These are phyloP conservation scores for Hibiscus syriacus DNA, from an alignment of 345 rosid genomes.

Conservation along the genomic window DNA sequence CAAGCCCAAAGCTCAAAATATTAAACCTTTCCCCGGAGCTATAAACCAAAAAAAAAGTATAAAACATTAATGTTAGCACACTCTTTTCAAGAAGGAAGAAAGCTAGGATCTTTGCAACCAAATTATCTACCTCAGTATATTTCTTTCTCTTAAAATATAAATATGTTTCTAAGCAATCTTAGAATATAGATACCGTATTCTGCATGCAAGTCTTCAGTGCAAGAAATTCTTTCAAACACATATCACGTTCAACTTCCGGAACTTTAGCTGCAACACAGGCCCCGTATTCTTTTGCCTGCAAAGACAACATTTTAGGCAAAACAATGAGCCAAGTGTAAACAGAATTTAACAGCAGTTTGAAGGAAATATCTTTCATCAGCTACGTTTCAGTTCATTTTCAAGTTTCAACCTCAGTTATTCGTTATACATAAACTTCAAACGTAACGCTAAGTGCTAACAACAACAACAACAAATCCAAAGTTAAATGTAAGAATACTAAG, in stretches of 20 bases:
- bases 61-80: slow-evolving; percentile 13
- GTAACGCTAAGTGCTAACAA: neutral
- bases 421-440: neutral
- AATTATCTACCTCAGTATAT: neutral
- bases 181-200: slow-evolving; percentile 50
- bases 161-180: slow-evolving; percentile 12
- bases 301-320: slow-evolving; percentile 9
- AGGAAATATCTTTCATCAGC: neutral
- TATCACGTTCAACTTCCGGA: slow-evolving; percentile 71
- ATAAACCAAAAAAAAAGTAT: slow-evolving; percentile 15
- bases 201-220: slow-evolving; percentile 80
- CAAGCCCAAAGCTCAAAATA: slow-evolving; percentile 1
- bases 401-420: neutral
- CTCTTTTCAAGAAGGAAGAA: neutral
- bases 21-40: slow-evolving; percentile 55
- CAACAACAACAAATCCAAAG: neutral
- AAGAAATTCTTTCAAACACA: slow-evolving; percentile 92
- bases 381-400: too few relatives aligned
- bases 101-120: neutral
- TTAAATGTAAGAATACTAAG: neutral
- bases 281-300: slow-evolving; percentile 86
- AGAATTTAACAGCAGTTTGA: neutral
- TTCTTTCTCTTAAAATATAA: neutral
- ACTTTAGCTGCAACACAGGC: slow-evolving; percentile 82
- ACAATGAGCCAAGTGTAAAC: slow-evolving; percentile 5